These are phyloP conservation scores for Hexamita inflata DNA, from an alignment of 208 protist genomes.

Conservation along the genomic window DNA sequence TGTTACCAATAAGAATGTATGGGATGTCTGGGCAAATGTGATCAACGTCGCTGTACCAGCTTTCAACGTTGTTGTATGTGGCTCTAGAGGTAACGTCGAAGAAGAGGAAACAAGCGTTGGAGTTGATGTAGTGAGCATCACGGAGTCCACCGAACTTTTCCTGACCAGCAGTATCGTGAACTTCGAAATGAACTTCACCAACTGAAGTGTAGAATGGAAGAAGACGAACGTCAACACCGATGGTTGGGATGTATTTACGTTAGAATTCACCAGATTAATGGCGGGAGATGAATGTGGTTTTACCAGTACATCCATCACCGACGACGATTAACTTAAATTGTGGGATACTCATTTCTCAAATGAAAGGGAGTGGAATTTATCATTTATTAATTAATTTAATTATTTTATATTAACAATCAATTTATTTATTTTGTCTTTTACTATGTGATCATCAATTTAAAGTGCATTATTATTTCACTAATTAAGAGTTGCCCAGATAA, in stretches of 20 bases:
- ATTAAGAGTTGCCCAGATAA: too few species aligned
- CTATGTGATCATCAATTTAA: too few species aligned
- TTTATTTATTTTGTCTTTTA: too few species aligned
- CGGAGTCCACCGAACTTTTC: slow-evolving; percentile 85
- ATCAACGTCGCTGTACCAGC: slow-evolving; percentile 96
- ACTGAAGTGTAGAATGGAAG: slow-evolving; percentile 92
- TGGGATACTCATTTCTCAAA: too few species aligned
- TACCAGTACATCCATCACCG: slow-evolving; percentile 93
- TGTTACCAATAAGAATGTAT: slow-evolving; percentile 98
- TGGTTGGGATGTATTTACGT: slow-evolving; percentile 69
- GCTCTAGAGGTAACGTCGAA: slow-evolving; percentile 98
- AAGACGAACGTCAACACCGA: slow-evolving; percentile 88
- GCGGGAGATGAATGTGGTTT: slow-evolving; percentile 99
- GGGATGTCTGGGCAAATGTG: slow-evolving; percentile 95
- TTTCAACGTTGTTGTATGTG: slow-evolving; percentile 99
- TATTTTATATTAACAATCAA: too few species aligned
- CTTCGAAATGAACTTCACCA: slow-evolving; percentile 93
- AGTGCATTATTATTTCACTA: too few species aligned
- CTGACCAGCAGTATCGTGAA: slow-evolving; percentile 71
- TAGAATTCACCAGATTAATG: slow-evolving; percentile 98
- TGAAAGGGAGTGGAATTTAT: too few species aligned
- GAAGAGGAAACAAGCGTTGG: slow-evolving; percentile 92
- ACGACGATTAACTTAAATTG: slow-evolving; percentile 97
- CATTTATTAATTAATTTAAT: too few species aligned
- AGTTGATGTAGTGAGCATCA: slow-evolving; percentile 94